A percentile compares a stretch with the other conserved stretches of the same genome.
Evolutionary conservation across 371 early-diverging fungal species (phyloP).

Genomic region (Haplosporangium sp.): DNA sequence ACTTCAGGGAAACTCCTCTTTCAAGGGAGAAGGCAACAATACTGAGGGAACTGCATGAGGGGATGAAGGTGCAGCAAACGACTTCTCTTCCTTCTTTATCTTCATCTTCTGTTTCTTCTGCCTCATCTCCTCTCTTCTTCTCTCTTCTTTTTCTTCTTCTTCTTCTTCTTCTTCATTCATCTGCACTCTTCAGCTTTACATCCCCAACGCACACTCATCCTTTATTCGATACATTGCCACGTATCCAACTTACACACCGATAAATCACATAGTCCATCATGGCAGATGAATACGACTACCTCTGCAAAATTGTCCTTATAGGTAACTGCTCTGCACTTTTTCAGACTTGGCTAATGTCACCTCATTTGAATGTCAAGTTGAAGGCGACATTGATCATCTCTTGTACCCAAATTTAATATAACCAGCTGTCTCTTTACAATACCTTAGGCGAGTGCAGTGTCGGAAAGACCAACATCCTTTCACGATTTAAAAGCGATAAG

Average conservation of each 20-base stretch:
- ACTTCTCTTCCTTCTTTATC: constrained; percentile 3
- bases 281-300: constrained; percentile 63
- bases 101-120: not conserved
- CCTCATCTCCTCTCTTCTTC: too few species aligned
- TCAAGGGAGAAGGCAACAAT: not conserved
- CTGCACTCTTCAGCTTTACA: not conserved
- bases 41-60: not conserved
- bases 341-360: not conserved
- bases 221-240: not conserved
- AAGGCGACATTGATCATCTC: not conserved
- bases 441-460: constrained; percentile 58
- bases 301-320: constrained; percentile 63
- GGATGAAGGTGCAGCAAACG: not conserved
- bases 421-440: too few species aligned
- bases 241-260: not conserved
- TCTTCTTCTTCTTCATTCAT: not conserved
- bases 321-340: constrained; percentile 5
- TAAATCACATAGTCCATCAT: too few species aligned
- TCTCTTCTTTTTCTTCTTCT: not conserved
- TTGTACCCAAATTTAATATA: not conserved
- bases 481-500: constrained; percentile 57
- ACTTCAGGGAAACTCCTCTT: too few species aligned
- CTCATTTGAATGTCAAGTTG: not conserved
- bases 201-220: not conserved
- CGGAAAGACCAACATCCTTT: constrained; percentile 60